A percentile compares a stretch with the other conserved stretches of the same genome.
phyloP scores from a whole-genome alignment of 2,329 filamentous ascomycete genomes.

The Macroventuria anomochaeta region DNA sequence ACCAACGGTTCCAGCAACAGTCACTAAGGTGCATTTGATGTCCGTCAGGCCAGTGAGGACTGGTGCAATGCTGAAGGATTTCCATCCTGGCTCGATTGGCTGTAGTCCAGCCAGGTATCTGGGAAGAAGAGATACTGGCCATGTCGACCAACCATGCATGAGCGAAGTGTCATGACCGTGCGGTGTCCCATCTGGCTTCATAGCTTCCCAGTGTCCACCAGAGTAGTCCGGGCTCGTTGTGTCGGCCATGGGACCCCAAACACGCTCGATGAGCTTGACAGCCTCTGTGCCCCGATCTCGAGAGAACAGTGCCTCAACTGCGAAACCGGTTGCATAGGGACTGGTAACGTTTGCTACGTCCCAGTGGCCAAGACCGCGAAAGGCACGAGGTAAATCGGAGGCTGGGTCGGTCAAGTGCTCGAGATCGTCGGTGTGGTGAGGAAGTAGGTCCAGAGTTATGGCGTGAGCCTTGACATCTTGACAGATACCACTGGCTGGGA shows the following conservation, averaged over 20 bases:
- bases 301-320: constrained; percentile 13
- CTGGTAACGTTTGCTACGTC: constrained; percentile 9
- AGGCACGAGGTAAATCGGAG: constrained; percentile 5
- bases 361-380: constrained; percentile 14
- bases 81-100: constrained; percentile 15
- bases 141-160: constrained; percentile 19
- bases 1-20: constrained; percentile 4
- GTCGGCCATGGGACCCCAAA: constrained; percentile 17
- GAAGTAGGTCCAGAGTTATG: background rate
- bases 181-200: constrained; percentile 16
- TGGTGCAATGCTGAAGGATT: constrained; percentile 9
- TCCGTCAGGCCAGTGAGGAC: constrained; percentile 6
- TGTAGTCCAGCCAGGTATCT: constrained; percentile 16
- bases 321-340: constrained; percentile 13
- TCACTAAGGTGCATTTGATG: constrained; percentile 7
- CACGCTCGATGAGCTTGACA: constrained; percentile 8
- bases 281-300: background rate
- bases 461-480: constrained; percentile 16
- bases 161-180: constrained; percentile 17
- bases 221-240: constrained; percentile 7
- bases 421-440: constrained; percentile 1
- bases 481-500: constrained; percentile 9
- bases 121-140: constrained; percentile 20
- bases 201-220: constrained; percentile 15
- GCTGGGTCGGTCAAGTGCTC: constrained; percentile 3